Conservation (phyloP, 108 stramenopile species). For the Hondaea fermentalgiana region DNA sequence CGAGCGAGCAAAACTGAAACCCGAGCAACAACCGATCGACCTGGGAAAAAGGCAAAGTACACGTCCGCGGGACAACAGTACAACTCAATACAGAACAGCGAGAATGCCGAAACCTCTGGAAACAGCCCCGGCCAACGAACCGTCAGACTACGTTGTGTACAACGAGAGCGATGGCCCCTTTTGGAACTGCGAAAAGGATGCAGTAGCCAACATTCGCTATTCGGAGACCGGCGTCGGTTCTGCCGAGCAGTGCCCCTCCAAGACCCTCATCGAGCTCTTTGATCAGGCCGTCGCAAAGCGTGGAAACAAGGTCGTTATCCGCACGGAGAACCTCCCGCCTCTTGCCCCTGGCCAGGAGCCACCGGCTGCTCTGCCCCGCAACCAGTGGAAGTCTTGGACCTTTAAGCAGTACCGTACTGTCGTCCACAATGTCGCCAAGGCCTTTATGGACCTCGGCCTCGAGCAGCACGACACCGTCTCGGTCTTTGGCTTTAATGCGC, state of each 20-base stretch:
- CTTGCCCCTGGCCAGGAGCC: background rate
- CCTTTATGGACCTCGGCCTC: slow-evolving; percentile 55
- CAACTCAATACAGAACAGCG: no score
- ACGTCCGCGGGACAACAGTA: no score
- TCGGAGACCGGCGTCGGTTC: background rate
- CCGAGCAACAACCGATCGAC: no score
- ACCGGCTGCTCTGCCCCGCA: background rate
- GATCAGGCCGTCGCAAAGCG: background rate
- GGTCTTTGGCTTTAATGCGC: slow-evolving; percentile 65
- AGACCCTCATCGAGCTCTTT: background rate
- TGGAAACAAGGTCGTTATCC: background rate
- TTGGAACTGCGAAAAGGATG: background rate
- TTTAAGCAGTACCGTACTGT: slow-evolving; percentile 45
- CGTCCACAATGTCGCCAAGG: slow-evolving; percentile 47
- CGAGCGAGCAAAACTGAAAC: no score
- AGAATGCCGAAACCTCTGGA: background rate
- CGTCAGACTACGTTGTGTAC: background rate
- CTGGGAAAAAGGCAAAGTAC: no score
- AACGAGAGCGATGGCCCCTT: background rate
- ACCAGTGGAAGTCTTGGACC: slow-evolving; percentile 32
- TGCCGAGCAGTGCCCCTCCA: background rate
- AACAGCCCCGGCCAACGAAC: background rate
- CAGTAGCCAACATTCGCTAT: background rate
- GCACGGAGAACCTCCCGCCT: background rate
- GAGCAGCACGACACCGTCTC: slow-evolving; percentile 51